Conservation (phyloP, 108 stramenopile genomes). For the Cyclotella atomus region DNA sequence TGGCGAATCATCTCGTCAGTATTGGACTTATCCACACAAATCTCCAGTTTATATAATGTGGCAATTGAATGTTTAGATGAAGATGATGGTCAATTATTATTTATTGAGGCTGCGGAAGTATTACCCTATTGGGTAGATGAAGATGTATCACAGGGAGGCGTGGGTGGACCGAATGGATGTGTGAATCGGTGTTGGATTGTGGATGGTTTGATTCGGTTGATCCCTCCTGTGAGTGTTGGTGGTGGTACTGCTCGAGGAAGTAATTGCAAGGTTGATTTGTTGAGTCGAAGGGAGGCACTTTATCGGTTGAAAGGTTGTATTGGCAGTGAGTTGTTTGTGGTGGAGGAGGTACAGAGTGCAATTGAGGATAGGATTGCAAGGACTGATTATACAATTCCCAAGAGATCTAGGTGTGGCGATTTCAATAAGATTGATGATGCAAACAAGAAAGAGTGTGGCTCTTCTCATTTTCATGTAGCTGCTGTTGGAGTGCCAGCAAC, state of each 20-base stretch:
- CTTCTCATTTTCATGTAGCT: slow-evolving; percentile 41
- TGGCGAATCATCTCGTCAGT: slow-evolving; percentile 59
- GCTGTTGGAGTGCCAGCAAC: slow-evolving; percentile 41
- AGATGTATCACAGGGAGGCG: slow-evolving; percentile 52
- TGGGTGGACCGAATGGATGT: slow-evolving; percentile 53
- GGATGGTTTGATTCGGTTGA: slow-evolving; percentile 58
- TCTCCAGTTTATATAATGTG: slow-evolving; percentile 32
- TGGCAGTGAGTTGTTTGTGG: background rate
- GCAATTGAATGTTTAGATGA: slow-evolving; percentile 73
- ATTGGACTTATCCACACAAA: slow-evolving; percentile 40
- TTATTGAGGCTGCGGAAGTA: slow-evolving; percentile 73
- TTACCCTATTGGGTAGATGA: slow-evolving; percentile 74
- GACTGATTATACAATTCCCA: slow-evolving; percentile 11
- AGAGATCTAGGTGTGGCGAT: background rate
- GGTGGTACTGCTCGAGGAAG: background rate
- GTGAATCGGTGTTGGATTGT: slow-evolving; percentile 70
- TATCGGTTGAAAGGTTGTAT: slow-evolving; percentile 20
- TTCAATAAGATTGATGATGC: background rate
- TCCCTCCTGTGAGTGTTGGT: slow-evolving; percentile 23
- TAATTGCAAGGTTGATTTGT: too few species aligned
- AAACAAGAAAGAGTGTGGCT: background rate
- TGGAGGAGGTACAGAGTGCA: slow-evolving; percentile 39
- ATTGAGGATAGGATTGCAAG: slow-evolving; percentile 49
- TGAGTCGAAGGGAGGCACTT: slow-evolving; percentile 33
- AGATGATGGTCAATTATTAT: slow-evolving; percentile 74